These are phyloP conservation scores for Serpula lacrymans DNA, from an alignment of 768 basidiomycete genomes.

Conservation along the genomic window DNA sequence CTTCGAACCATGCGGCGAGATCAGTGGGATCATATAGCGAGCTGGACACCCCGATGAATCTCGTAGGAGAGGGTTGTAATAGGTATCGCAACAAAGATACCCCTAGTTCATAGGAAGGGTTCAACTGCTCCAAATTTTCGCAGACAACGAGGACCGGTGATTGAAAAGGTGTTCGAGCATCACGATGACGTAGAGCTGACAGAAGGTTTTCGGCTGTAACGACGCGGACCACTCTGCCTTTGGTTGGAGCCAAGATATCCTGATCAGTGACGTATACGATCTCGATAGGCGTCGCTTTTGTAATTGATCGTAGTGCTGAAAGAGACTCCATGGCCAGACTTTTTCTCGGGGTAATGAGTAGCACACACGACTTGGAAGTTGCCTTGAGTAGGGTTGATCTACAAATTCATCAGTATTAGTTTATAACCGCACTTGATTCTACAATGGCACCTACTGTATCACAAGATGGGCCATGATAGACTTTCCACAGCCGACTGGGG, in stretches of 20 bases:
- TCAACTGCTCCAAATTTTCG: slow-evolving; percentile 83
- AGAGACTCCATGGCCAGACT: slow-evolving; percentile 54
- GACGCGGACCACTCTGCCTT: slow-evolving; percentile 49
- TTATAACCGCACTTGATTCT: neutral
- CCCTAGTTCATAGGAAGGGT: slow-evolving; percentile 76
- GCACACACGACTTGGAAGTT: slow-evolving; percentile 45
- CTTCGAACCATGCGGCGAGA: slow-evolving; percentile 80
- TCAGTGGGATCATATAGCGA: slow-evolving; percentile 81
- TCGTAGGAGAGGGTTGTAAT: slow-evolving; percentile 56
- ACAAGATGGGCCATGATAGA: slow-evolving; percentile 66
- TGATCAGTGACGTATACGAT: slow-evolving; percentile 30
- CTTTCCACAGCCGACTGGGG: slow-evolving; percentile 81
- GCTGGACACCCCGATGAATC: slow-evolving; percentile 73
- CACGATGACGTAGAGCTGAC: slow-evolving; percentile 30
- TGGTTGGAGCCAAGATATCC: slow-evolving; percentile 32
- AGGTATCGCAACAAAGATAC: slow-evolving; percentile 69
- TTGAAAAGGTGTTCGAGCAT: slow-evolving; percentile 23
- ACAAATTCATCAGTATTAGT: slow-evolving; percentile 13
- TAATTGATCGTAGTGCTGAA: slow-evolving; percentile 46
- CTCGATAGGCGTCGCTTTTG: slow-evolving; percentile 35
- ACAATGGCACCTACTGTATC: slow-evolving; percentile 55
- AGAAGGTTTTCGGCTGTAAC: slow-evolving; percentile 54
- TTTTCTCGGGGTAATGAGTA: slow-evolving; percentile 61
- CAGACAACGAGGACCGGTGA: slow-evolving; percentile 69
- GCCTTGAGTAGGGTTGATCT: slow-evolving; percentile 56